phyloP scores from a whole-genome alignment of 2,329 filamentous ascomycete species.

The Ambrosiella beaveri region DNA sequence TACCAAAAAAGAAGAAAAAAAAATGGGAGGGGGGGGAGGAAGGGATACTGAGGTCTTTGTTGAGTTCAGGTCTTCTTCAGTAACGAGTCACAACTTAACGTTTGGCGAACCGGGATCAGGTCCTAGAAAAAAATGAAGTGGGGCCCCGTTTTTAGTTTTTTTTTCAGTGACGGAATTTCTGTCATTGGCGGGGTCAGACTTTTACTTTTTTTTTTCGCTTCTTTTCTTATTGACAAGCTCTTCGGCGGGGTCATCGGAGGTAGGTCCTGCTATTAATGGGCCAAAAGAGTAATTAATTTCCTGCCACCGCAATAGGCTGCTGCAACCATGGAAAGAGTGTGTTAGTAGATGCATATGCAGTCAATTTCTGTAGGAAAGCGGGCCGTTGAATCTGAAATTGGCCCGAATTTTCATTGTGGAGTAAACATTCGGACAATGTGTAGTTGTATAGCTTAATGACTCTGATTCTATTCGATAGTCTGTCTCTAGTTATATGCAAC shows the following conservation, averaged over 20 bases:
- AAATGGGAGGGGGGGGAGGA: constrained; percentile 2
- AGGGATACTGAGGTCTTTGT: constrained; percentile 5
- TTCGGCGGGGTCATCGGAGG: constrained; percentile 13
- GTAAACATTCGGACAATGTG: too few relatives aligned
- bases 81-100: background rate
- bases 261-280: background rate
- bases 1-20: constrained; percentile 6
- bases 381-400: background rate
- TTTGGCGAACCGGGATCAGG: background rate
- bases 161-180: background rate
- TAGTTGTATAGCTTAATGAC: too few relatives aligned
- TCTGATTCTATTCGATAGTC: too few relatives aligned
- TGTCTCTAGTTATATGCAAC: too few relatives aligned
- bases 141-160: too few relatives aligned
- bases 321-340: background rate
- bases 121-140: background rate
- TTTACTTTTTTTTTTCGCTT: constrained; percentile 5
- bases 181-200: constrained; percentile 7
- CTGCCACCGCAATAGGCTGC: background rate
- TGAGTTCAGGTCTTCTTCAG: background rate
- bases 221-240: constrained; percentile 1
- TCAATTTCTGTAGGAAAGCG: background rate
- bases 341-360: background rate
- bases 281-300: background rate
- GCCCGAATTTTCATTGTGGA: too few relatives aligned